A percentile compares a stretch with the other conserved stretches of the same genome.
Evolutionary conservation across 805 yeast genomes (phyloP).

Genomic region (Nakazawaea populi): DNA sequence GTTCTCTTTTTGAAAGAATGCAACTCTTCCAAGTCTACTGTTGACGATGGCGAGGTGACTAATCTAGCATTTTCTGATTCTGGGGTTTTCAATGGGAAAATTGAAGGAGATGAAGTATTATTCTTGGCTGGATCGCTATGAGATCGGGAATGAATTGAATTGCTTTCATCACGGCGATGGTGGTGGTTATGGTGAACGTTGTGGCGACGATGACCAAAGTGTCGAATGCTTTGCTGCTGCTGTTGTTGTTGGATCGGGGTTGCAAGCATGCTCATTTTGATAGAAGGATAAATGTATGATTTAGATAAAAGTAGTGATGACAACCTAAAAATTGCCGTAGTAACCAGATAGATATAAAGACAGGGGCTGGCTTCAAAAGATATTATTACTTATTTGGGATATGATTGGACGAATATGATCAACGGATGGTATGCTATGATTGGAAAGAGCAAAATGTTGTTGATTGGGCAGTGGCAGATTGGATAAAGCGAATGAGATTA

Average conservation of each 20-base stretch:
- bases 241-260: slow-evolving; percentile 2
- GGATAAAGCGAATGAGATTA: no score
- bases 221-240: neutral
- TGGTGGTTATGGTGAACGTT: neutral
- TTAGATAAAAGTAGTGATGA: neutral
- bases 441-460: no score
- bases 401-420: no score
- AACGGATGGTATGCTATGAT: no score
- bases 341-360: neutral
- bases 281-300: neutral
- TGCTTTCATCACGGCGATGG: neutral
- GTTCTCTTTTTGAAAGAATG: neutral
- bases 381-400: no score
- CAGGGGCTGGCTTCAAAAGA: neutral
- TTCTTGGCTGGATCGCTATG: slow-evolving; percentile 21
- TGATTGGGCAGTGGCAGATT: no score
- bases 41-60: neutral
- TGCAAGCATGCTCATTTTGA: neutral
- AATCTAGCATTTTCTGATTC: slow-evolving; percentile 8
- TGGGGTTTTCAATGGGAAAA: slow-evolving; percentile 5
- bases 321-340: slow-evolving; percentile 2
- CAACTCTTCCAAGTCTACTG: neutral
- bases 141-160: slow-evolving; percentile 22
- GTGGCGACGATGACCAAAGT: neutral
- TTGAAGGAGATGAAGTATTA: neutral